A percentile compares a stretch with the other conserved stretches of the same genome.
These are phyloP conservation scores for Arachis stenosperma DNA, from an alignment of 306 rosid species.

Conservation along the genomic window DNA sequence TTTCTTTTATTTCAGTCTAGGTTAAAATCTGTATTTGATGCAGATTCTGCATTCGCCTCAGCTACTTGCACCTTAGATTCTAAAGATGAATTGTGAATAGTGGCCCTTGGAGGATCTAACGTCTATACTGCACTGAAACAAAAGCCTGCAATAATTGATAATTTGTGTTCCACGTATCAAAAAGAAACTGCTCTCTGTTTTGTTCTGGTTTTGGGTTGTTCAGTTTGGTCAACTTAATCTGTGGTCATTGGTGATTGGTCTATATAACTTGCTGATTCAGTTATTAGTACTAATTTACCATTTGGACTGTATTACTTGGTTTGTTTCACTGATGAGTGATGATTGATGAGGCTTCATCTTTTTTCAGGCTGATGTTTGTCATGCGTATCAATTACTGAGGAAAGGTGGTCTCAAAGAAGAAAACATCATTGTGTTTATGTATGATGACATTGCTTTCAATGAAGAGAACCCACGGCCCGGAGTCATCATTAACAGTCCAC, in stretches of 20 bases:
- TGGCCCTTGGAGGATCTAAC: background rate
- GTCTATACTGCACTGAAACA: background rate
- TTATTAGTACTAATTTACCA: background rate
- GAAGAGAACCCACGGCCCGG: conserved; percentile 91
- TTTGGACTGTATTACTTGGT: conserved; percentile 18
- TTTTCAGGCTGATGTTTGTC: conserved; percentile 84
- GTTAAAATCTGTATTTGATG: background rate
- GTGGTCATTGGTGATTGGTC: background rate
- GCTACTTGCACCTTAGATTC: background rate
- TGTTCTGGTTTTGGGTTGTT: background rate
- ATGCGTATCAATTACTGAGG: conserved; percentile 91
- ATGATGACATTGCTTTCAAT: conserved; percentile 82
- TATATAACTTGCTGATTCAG: background rate
- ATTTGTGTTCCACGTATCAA: background rate
- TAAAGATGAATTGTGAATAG: background rate
- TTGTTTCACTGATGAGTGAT: background rate
- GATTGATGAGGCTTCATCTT: background rate
- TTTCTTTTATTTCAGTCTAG: background rate
- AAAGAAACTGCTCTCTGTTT: background rate
- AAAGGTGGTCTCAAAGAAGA: conserved; percentile 91
- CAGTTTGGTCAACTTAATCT: background rate
- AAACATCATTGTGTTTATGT: conserved; percentile 92
- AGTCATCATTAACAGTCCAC: conserved; percentile 81
- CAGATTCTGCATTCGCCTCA: background rate
- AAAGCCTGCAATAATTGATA: conserved; percentile 12